Conservation (phyloP, 1,139 yeast species). For the Starmera stellimalicola region DNA sequence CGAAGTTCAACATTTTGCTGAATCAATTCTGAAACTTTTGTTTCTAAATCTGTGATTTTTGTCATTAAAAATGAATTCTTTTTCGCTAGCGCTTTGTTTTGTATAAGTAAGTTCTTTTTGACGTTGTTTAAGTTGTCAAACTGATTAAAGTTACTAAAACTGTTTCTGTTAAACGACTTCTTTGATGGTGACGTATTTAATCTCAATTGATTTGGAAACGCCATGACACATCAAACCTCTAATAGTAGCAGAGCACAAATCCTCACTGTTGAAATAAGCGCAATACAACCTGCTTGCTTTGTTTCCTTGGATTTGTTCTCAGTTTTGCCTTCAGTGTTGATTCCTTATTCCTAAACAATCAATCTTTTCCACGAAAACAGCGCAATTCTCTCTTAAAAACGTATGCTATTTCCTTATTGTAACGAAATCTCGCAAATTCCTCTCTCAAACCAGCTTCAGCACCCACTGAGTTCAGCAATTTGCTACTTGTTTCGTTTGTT, state of each 20-base stretch:
- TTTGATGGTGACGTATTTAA: background rate
- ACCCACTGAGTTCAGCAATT: no score
- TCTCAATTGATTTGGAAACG: background rate
- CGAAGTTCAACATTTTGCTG: constrained; percentile 36
- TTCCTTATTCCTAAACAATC: no score
- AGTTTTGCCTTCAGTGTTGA: no score
- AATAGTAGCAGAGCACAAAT: constrained; percentile 5
- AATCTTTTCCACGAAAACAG: no score
- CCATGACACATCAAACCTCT: constrained; percentile 1
- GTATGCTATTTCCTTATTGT: no score
- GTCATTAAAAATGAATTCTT: constrained; percentile 42
- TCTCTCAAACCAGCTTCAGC: no score
- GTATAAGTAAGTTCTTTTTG: constrained; percentile 26
- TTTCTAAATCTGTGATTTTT: constrained; percentile 42
- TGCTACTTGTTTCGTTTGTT: no score
- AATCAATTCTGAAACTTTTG: constrained; percentile 34
- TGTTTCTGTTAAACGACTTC: background rate
- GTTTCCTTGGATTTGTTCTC: no score
- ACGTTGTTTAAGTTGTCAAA: constrained; percentile 1
- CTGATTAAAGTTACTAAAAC: constrained; percentile 2
- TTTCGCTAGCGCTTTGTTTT: constrained; percentile 47
- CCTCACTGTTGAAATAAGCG: no score
- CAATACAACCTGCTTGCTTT: no score
- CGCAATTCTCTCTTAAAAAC: no score
- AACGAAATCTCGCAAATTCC: no score